Evolutionary conservation across 352 stramenopile genomes (phyloP).

Genomic region (Globisporangium viniferum): DNA sequence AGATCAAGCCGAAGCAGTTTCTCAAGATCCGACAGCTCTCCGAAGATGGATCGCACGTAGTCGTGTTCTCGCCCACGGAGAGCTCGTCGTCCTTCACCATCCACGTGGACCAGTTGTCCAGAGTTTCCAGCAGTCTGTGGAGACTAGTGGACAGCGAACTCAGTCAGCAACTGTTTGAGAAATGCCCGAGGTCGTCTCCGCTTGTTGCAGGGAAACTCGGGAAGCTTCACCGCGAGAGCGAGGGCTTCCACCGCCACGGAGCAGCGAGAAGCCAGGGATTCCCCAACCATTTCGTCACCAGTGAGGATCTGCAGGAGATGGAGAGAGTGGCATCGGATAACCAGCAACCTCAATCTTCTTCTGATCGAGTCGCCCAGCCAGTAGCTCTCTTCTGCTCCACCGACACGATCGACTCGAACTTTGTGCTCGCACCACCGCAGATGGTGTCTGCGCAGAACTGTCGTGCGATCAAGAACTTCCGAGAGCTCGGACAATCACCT

Average conservation of each 20-base stretch:
- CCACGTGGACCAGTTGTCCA: slow-evolving; percentile 22
- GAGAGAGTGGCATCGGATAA: not conserved
- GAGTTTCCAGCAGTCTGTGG: slow-evolving; percentile 45
- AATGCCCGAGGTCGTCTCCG: not conserved
- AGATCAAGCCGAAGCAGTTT: slow-evolving; percentile 44
- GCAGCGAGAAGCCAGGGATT: slow-evolving; percentile 50
- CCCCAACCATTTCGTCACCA: slow-evolving; percentile 46
- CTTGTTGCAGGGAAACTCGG: slow-evolving; percentile 23
- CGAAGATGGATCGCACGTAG: slow-evolving; percentile 27
- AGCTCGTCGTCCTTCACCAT: slow-evolving; percentile 23
- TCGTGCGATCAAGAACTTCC: slow-evolving; percentile 36
- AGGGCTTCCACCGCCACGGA: slow-evolving; percentile 52
- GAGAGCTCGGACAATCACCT: slow-evolving; percentile 19
- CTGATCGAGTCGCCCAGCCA: slow-evolving; percentile 10
- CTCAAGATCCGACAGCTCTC: slow-evolving; percentile 43
- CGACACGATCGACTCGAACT: slow-evolving; percentile 68
- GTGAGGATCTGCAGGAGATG: slow-evolving; percentile 17
- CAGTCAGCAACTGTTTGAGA: slow-evolving; percentile 1
- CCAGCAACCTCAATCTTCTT: not conserved
- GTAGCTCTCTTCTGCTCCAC: slow-evolving; percentile 54
- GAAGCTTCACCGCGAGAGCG: slow-evolving; percentile 51
- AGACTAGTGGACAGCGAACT: slow-evolving; percentile 20
- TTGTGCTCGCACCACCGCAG: slow-evolving; percentile 49
- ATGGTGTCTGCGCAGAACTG: slow-evolving; percentile 56
- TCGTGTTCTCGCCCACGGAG: slow-evolving; percentile 18